phyloP scores from a whole-genome alignment of 352 stramenopile species.

The Globisporangium viniferum region DNA sequence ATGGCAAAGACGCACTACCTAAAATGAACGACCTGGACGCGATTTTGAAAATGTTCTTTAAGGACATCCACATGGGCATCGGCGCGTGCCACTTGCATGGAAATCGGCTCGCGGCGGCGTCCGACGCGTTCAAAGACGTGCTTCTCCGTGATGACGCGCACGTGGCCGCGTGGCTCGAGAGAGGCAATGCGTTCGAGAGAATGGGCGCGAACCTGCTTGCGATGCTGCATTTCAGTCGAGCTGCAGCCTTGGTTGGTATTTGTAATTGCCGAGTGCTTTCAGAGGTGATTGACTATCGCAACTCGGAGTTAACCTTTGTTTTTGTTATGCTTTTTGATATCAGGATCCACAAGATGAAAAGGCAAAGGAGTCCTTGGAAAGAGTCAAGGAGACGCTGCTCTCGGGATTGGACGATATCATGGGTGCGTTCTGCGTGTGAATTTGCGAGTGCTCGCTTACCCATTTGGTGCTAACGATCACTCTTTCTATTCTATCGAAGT shows the following conservation, averaged over 20 bases:
- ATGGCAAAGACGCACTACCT: constrained; percentile 18
- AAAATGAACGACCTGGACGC: constrained; percentile 49
- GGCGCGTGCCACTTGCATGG: constrained; percentile 35
- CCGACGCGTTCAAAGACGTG: constrained; percentile 70
- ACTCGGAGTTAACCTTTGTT: neutral
- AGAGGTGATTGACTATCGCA: neutral
- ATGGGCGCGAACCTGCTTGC: constrained; percentile 53
- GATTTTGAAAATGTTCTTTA: constrained; percentile 66
- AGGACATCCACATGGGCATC: constrained; percentile 58
- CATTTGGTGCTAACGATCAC: neutral
- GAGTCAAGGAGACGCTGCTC: constrained; percentile 28
- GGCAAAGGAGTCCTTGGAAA: constrained; percentile 27
- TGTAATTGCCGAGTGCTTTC: neutral
- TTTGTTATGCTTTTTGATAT: neutral
- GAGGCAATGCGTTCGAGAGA: constrained; percentile 50
- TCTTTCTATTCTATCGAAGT: no score
- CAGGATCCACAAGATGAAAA: constrained; percentile 31
- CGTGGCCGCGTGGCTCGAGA: constrained; percentile 44
- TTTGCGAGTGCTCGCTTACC: neutral
- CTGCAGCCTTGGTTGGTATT: constrained; percentile 34
- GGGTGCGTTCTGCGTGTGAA: constrained; percentile 1
- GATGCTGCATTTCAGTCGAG: constrained; percentile 67
- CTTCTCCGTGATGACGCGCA: constrained; percentile 50
- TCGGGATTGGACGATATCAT: constrained; percentile 19
- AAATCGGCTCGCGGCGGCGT: constrained; percentile 30